Evolutionary conservation across 2,329 filamentous ascomycete genomes (phyloP), one percentile per base, ranked within the genome.

Genomic region (Colletotrichum graminicola): DNA sequence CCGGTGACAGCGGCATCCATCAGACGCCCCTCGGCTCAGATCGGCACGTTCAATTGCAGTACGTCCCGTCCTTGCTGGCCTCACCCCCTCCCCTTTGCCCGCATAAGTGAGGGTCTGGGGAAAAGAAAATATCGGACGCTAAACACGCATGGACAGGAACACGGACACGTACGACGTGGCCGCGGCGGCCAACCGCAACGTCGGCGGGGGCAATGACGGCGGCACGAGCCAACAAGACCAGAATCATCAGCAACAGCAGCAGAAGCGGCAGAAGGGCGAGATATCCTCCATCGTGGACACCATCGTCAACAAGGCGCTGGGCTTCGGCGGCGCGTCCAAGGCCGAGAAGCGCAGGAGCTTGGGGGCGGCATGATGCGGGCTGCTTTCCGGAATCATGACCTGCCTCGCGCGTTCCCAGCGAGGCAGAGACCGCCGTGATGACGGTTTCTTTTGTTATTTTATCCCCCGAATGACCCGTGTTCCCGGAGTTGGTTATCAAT

Each of bases 41-140:
- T 14, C 66, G 73, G 29, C 70, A 71, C 34, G 66, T 66, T 1
- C 65, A 65, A 54, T 23, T 67, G 32, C 71, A 72, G 73, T 65
- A 69, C 61, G 73, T 47, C 16, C 5, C n/a, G n/a, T n/a, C n/a
- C n/a, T n/a, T 2, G 6, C 26, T 8, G 18, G 16, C 41, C 41
- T 8, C 18, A 1, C 39, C 14, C 16, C 16, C 7, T 3, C 5
- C 16, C 16, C 41, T 14, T 41, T 2, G 3, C 41, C 16, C 5
- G 26, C 26, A 21, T 3, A 11, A 3, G 39, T 10, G 34, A 10
- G 12, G 21, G n/a, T 12, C 7, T 12, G n/a, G n/a, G n/a, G n/a
- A n/a, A n/a, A n/a, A n/a, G n/a, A 29, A 10, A 21, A 21, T 51
- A n/a, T 6, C 5, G n/a, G 10, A 18, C 21, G 8, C 23, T 16